Conservation (phyloP, 164 flowering plant species). For the Stephania yunnanensis region DNA sequence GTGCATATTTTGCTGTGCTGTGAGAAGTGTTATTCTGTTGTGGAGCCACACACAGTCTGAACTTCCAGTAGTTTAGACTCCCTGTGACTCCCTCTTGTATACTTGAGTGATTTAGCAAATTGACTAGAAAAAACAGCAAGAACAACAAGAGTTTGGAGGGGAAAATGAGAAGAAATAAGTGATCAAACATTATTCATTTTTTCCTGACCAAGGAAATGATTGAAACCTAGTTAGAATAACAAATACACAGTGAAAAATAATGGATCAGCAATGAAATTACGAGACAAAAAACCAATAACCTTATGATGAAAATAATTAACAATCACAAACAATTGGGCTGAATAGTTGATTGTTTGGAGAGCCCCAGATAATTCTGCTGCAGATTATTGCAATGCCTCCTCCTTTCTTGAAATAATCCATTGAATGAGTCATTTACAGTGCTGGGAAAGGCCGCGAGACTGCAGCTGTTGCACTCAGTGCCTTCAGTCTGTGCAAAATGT, state of each 20-base stretch:
- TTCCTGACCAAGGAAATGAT: too few species aligned
- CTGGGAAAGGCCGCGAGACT: neutral
- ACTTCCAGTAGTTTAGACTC: too few species aligned
- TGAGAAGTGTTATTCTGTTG: too few species aligned
- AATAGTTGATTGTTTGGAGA: neutral
- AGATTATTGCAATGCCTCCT: neutral
- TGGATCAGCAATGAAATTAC: constrained; percentile 8
- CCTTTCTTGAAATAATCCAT: neutral
- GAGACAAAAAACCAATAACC: constrained; percentile 2
- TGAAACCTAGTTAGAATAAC: neutral
- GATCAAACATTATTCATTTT: neutral
- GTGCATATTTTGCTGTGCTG: too few species aligned
- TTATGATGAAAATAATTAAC: neutral
- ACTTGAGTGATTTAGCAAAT: neutral
- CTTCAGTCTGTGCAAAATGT: neutral
- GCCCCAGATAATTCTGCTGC: neutral
- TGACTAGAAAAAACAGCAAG: neutral
- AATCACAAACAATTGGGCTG: neutral
- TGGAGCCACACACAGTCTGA: too few species aligned
- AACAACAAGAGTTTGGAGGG: neutral
- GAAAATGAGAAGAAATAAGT: neutral
- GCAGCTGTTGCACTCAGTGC: constrained; percentile 2
- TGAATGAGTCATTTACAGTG: neutral
- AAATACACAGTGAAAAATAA: constrained; percentile 5
- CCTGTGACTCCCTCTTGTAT: neutral